A percentile compares a stretch with the other conserved stretches of the same genome.
Evolutionary conservation across 2,329 filamentous ascomycete genomes (phyloP).

Genomic region (Paecilomyces niveus): DNA sequence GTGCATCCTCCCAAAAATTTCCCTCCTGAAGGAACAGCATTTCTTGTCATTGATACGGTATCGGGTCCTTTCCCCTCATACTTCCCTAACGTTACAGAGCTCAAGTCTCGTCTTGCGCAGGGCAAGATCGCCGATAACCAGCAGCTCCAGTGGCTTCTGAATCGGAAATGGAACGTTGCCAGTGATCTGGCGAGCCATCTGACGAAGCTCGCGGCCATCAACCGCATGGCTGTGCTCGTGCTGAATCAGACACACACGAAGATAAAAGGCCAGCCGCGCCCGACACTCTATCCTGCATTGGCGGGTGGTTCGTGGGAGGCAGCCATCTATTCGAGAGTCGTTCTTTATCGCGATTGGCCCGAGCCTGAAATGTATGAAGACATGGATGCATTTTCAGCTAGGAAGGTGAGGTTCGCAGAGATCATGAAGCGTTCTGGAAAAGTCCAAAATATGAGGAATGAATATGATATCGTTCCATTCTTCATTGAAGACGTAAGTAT

Average conservation of each 20-base stretch:
- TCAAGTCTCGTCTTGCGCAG: constrained; percentile 19
- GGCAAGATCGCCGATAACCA: constrained; percentile 34
- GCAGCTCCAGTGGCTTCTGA: constrained; percentile 26
- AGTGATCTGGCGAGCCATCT: constrained; percentile 55
- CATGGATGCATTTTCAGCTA: constrained; percentile 16
- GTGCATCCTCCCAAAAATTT: constrained; percentile 58
- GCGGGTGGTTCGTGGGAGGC: constrained; percentile 74
- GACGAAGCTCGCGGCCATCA: constrained; percentile 66
- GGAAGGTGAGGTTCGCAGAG: constrained; percentile 53
- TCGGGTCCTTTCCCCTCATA: constrained; percentile 70
- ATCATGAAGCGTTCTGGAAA: constrained; percentile 60
- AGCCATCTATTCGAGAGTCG: constrained; percentile 64
- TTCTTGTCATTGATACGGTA: constrained; percentile 72
- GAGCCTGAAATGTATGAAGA: constrained; percentile 34
- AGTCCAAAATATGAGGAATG: constrained; percentile 17
- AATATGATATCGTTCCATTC: constrained; percentile 32
- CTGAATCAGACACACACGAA: constrained; percentile 78
- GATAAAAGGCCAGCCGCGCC: constrained; percentile 58
- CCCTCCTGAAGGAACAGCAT: constrained; percentile 54
- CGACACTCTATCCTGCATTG: constrained; percentile 67
- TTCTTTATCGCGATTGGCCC: constrained; percentile 72
- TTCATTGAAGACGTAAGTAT: constrained; percentile 28
- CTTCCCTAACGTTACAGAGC: constrained; percentile 55
- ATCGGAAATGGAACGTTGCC: constrained; percentile 52
- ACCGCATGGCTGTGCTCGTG: constrained; percentile 65